Evolutionary conservation across 2,329 filamentous ascomycete species (phyloP).

Genomic region (Amylocarpus encephaloides): DNA sequence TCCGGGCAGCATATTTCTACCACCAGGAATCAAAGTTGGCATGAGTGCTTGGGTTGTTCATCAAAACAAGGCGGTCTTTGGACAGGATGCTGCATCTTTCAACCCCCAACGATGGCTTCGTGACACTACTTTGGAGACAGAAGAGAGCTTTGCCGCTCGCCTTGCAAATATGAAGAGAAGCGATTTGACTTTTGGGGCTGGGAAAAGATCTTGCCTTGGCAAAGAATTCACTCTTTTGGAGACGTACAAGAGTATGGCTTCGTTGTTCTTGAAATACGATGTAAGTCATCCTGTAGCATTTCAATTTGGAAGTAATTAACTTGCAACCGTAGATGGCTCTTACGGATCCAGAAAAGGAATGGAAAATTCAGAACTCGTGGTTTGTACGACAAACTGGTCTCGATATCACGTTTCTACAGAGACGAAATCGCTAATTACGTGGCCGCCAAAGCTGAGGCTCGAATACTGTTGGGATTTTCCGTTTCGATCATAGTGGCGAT

Average conservation of each 20-base stretch:
- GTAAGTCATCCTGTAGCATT: constrained; percentile 2
- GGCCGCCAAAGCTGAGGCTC: no score
- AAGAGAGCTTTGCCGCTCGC: neutral
- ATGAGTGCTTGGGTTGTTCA: constrained; percentile 31
- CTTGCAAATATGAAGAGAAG: constrained; percentile 10
- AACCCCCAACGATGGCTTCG: constrained; percentile 45
- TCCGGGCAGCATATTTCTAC: constrained; percentile 35
- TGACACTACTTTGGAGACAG: constrained; percentile 1
- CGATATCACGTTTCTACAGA: constrained; percentile 13
- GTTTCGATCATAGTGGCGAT: no score
- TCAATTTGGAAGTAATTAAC: neutral
- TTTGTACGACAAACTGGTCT: constrained; percentile 33
- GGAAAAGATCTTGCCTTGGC: constrained; percentile 36
- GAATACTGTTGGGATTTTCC: no score
- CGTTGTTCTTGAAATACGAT: constrained; percentile 17
- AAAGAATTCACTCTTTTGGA: constrained; percentile 37
- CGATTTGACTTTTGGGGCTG: constrained; percentile 32
- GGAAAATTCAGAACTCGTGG: constrained; percentile 37
- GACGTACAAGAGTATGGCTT: constrained; percentile 36
- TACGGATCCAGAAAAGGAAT: constrained; percentile 33
- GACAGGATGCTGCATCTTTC: constrained; percentile 41
- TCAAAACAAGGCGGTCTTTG: constrained; percentile 41
- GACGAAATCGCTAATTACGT: neutral
- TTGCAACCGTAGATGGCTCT: constrained; percentile 30
- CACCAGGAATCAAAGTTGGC: constrained; percentile 31